Evolutionary conservation across 78 protist genomes (phyloP).

Genomic region (Dictyostelium capitatum): DNA sequence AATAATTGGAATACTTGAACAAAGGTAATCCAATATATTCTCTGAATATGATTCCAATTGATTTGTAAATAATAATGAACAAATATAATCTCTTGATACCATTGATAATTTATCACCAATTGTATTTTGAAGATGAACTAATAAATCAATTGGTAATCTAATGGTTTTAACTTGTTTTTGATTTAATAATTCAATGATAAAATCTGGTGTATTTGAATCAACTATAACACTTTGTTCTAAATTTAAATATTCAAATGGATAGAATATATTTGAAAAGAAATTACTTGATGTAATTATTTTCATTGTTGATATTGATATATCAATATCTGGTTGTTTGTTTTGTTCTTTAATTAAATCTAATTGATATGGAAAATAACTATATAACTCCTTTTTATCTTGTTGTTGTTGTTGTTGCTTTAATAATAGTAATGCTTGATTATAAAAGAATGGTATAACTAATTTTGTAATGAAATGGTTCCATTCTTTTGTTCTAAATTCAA

Average conservation of each 20-base stretch:
- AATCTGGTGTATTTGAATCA: not conserved
- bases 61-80: not conserved
- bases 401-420: too few relatives aligned
- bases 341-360: not conserved
- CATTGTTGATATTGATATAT: not conserved
- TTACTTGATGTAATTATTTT: not conserved
- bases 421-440: not conserved
- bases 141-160: not conserved
- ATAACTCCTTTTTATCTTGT: not conserved
- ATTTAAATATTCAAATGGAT: not conserved
- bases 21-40: not conserved
- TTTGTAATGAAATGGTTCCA: not conserved
- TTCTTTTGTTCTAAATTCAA: not conserved
- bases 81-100: not conserved
- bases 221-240: not conserved
- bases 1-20: not conserved
- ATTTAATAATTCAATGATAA: not conserved
- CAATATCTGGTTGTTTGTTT: not conserved
- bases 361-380: not conserved
- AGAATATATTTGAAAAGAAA: not conserved
- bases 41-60: not conserved
- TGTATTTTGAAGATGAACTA: not conserved
- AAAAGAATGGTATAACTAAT: not conserved
- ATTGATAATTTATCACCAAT: too few relatives aligned
- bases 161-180: not conserved